phyloP scores from a whole-genome alignment of 148 eudicot genomes.

The Chenopodium suecicum region DNA sequence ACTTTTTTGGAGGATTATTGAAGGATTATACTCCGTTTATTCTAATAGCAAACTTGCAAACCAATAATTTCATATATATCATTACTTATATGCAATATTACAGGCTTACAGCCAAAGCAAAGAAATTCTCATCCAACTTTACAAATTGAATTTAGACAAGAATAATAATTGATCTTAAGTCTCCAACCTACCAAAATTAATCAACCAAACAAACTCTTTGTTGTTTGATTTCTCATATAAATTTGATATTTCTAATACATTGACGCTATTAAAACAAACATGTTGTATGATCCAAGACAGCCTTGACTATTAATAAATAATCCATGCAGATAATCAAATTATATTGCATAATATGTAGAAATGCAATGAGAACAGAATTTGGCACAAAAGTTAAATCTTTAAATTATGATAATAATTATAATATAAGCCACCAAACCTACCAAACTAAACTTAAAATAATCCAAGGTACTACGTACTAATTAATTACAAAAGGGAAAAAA shows the following conservation, averaged over 20 bases:
- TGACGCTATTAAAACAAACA: slow-evolving; percentile 16
- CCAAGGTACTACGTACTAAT: slow-evolving; percentile 1
- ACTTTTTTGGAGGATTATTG: too few species aligned
- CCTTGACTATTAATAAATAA: slow-evolving; percentile 21
- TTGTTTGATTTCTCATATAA: slow-evolving; percentile 5
- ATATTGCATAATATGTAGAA: neutral
- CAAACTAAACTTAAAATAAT: slow-evolving; percentile 13
- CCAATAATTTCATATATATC: too few species aligned
- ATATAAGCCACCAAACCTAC: slow-evolving; percentile 11
- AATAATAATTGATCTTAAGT: neutral
- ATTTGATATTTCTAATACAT: neutral
- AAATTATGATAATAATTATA: neutral
- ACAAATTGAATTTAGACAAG: neutral
- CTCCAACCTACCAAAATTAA: neutral
- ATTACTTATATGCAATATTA: too few species aligned
- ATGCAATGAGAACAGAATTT: slow-evolving; percentile 6
- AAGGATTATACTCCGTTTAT: too few species aligned
- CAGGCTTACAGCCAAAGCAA: neutral
- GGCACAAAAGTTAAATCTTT: slow-evolving; percentile 23
- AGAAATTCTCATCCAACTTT: neutral
- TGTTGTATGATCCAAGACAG: slow-evolving; percentile 26
- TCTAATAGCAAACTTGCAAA: too few species aligned
- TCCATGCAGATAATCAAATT: slow-evolving; percentile 8
- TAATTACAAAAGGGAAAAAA: neutral
- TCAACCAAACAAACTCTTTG: slow-evolving; percentile 4